Percentiles rank a stretch among this genome's conserved stretches.
Evolutionary conservation across 306 rosid genomes (phyloP).

Genomic region (Prunus padus): DNA sequence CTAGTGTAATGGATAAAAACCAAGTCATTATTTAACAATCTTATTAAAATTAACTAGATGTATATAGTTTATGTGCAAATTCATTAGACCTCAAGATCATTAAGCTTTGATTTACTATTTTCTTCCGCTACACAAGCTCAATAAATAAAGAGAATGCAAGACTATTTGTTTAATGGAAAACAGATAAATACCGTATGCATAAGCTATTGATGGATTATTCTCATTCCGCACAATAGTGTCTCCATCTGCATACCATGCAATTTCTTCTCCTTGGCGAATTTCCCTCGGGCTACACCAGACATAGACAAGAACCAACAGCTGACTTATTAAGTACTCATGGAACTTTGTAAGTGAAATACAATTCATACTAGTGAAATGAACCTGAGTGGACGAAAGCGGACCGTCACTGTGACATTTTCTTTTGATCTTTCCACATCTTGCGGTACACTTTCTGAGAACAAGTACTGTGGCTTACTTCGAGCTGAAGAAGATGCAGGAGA

Average conservation of each 20-base stretch:
- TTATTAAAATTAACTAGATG: not conserved
- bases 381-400: conserved; percentile 96
- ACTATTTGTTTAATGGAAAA: not conserved
- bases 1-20: not conserved
- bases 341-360: conserved; percentile 2
- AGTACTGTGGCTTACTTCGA: conserved; percentile 73
- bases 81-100: conserved; percentile 26
- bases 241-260: conserved; percentile 99
- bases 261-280: conserved; percentile 96
- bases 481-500: conserved; percentile 94
- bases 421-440: conserved; percentile 50
- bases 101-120: conserved; percentile 1
- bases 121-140: not conserved
- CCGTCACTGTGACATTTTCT: conserved; percentile 97
- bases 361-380: conserved; percentile 23
- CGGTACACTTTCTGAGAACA: conserved; percentile 51
- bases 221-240: conserved; percentile 88
- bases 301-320: conserved; percentile 12
- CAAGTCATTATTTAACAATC: not conserved
- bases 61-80: not conserved
- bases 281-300: conserved; percentile 66
- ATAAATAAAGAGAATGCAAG: not conserved
- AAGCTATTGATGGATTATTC: conserved; percentile 87
- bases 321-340: conserved; percentile 13
- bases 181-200: conserved; percentile 76